A percentile compares a stretch with the other conserved stretches of the same genome.
Conservation (phyloP, 441 rosid genomes). For the Corymbia calophylla region DNA sequence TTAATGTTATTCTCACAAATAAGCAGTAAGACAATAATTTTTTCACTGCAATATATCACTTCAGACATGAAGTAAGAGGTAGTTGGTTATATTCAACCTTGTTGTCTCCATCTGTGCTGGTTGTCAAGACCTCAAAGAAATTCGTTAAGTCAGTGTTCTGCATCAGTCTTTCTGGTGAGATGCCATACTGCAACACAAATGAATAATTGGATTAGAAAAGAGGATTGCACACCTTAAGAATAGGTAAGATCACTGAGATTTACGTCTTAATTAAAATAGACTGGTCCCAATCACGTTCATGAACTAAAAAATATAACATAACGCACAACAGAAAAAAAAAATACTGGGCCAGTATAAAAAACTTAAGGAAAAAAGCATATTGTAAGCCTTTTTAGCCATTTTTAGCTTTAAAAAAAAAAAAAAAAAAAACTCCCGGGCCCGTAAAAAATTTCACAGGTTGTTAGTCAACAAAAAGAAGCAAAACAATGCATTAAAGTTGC, state of each 20-base stretch:
- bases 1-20: background rate
- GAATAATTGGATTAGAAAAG: background rate
- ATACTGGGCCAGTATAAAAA: background rate
- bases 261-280: background rate
- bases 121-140: constrained; percentile 75
- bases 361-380: background rate
- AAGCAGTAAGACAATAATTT: background rate
- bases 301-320: background rate
- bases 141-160: constrained; percentile 38
- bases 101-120: constrained; percentile 48
- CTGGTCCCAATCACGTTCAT: background rate
- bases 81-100: constrained; percentile 29
- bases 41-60: background rate
- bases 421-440: background rate
- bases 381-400: background rate
- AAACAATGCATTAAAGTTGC: background rate
- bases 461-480: background rate
- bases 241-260: background rate
- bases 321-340: background rate
- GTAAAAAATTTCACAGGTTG: background rate
- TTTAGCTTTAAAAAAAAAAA: background rate
- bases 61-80: background rate
- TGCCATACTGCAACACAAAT: constrained; percentile 54
- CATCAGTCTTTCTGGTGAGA: constrained; percentile 52
- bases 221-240: background rate